Evolutionary conservation across 768 basidiomycete genomes (phyloP), one percentile per base, ranked within the genome.

Genomic region (Dentipellis fragilis): DNA sequence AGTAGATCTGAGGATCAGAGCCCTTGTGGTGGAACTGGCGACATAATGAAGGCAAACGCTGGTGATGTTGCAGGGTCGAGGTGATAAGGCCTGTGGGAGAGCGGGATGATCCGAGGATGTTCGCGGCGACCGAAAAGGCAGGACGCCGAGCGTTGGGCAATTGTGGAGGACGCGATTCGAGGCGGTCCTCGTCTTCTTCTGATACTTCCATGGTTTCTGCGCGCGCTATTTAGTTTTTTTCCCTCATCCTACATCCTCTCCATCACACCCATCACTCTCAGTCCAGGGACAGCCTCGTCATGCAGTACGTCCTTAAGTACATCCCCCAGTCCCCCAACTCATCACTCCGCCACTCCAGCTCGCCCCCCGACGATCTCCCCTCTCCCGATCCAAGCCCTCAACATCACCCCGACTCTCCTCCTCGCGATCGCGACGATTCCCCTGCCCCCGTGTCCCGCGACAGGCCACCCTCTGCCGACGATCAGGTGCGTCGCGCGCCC

Each of bases 231-330:
- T 58, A 23, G 45, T 57, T 58, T 52, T 57, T 54, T 58, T 58
- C 59, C 57, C 51, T 55, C 59, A 23, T 49, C 48, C 23, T 23
- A 17, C 57, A 51, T 56, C 52, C 55, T 57, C 55, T 59, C 54
- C 55, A 61, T 48, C 59, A 49, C 52, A 17, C 36, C 56, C 39
- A 54, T 55, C 58, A 52, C 42, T 52, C 53, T 29, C 40, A 52
- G 42, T 16, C n/a, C 4, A 36, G 21, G 56, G 52, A 59, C 56
- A 57, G 56, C 53, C 52, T 49, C 51, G 50, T 52, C 49, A 61
- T 61, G 59, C 49, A 53, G 59, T 59, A 56, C 47, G 59, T 56
- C 59, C 54, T 61, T 61, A 61, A 34, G 35, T 56, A 59, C 54
- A 54, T 54, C 50, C 58, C 40, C 50, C 10, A 42, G 4, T 1